Evolutionary conservation across 768 basidiomycete genomes (phyloP).

Genomic region (button mushroom (Agaricus bisporus)): DNA sequence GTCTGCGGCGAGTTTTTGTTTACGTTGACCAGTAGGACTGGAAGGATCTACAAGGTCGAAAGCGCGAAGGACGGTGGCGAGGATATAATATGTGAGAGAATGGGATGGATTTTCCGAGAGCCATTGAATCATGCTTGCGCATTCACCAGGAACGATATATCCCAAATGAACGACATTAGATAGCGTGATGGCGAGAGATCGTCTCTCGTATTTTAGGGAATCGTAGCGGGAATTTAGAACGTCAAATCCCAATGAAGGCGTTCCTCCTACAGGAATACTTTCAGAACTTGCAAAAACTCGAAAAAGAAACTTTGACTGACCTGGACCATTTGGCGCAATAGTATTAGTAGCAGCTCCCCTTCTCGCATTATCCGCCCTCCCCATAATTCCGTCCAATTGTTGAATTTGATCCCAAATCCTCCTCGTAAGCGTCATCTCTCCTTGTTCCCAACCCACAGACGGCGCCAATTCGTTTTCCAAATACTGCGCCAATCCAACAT

Average conservation of each 20-base stretch:
- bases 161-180: slow-evolving; percentile 60
- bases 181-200: slow-evolving; percentile 57
- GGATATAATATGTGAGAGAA: slow-evolving; percentile 60
- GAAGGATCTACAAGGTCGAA: slow-evolving; percentile 63
- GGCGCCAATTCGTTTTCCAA: slow-evolving; percentile 50
- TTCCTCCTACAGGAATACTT: slow-evolving; percentile 24
- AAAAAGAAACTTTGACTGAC: slow-evolving; percentile 26
- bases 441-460: slow-evolving; percentile 19
- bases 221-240: slow-evolving; percentile 64
- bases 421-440: slow-evolving; percentile 38
- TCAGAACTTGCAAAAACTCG: not conserved
- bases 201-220: slow-evolving; percentile 69
- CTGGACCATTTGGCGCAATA: slow-evolving; percentile 45
- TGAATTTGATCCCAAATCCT: slow-evolving; percentile 64
- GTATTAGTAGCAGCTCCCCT: slow-evolving; percentile 64
- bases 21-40: slow-evolving; percentile 35
- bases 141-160: slow-evolving; percentile 50
- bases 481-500: slow-evolving; percentile 48
- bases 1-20: slow-evolving; percentile 44
- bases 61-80: slow-evolving; percentile 56
- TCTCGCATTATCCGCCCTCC: slow-evolving; percentile 47
- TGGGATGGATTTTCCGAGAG: slow-evolving; percentile 60
- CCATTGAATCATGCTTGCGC: slow-evolving; percentile 67
- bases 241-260: slow-evolving; percentile 54
- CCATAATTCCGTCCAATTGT: slow-evolving; percentile 44